Percentiles rank a stretch among this genome's conserved stretches.
These are phyloP conservation scores for Coemansia sp. DNA, from an alignment of 192 early-diverging fungal genomes.

Conservation along the genomic window DNA sequence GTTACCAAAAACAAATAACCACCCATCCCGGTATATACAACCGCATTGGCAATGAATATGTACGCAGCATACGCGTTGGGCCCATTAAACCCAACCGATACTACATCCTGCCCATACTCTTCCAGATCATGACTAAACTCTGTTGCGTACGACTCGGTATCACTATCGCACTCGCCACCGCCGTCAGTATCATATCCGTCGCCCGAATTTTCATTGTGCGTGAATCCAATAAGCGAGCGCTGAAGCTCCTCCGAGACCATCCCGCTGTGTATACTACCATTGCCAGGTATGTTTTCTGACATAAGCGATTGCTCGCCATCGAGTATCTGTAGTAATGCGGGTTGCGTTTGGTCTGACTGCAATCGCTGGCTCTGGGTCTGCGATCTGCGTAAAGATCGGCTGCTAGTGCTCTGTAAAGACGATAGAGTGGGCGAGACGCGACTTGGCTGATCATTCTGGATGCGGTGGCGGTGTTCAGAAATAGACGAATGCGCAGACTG, in stretches of 20 bases:
- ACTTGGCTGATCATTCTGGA: background rate
- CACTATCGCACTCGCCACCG: conserved; percentile 1
- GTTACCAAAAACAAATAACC: conserved; percentile 33
- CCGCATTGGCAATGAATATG: conserved; percentile 27
- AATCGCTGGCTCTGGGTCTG: background rate
- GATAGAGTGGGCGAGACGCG: conserved; percentile 1
- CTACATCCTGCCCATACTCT: conserved; percentile 24
- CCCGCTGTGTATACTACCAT: conserved; percentile 1
- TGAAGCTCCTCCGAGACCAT: background rate
- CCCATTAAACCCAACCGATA: conserved; percentile 24
- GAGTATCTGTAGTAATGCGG: conserved; percentile 26
- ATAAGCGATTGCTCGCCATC: conserved; percentile 21
- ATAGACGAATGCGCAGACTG: conserved; percentile 38
- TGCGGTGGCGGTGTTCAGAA: conserved; percentile 8
- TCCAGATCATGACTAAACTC: conserved; percentile 52
- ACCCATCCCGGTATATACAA: conserved; percentile 17
- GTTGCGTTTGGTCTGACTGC: conserved; percentile 16
- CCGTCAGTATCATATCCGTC: conserved; percentile 5
- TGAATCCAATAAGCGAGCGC: conserved; percentile 31
- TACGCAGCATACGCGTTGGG: conserved; percentile 36
- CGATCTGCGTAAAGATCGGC: background rate
- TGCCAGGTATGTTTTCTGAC: background rate
- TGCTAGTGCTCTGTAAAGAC: conserved; percentile 10
- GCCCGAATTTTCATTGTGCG: conserved; percentile 13
- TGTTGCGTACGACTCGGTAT: conserved; percentile 45